Percentiles rank a stretch among this genome's conserved stretches.
Evolutionary conservation across 208 protist genomes (phyloP).

Genomic region (Porcisia hertigi): DNA sequence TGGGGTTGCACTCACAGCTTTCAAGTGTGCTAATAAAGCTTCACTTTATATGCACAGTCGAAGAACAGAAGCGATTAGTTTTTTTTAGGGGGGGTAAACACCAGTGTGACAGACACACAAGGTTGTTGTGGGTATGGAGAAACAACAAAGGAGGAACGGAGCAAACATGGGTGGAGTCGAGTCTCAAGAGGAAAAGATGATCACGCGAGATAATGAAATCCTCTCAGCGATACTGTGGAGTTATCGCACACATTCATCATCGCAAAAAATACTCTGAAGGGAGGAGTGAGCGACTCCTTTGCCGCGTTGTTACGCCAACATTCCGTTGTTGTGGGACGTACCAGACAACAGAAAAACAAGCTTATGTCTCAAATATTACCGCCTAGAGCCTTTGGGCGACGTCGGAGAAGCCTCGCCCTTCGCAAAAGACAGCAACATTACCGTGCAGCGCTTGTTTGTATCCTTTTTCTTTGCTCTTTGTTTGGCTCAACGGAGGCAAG

Average conservation of each 20-base stretch:
- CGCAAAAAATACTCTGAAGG: neutral
- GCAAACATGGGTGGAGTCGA: neutral
- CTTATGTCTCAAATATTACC: neutral
- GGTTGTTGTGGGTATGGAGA: neutral
- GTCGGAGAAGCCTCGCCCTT: neutral
- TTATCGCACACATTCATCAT: neutral
- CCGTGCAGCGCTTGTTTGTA: neutral
- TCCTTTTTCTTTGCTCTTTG: neutral
- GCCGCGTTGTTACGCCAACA: too few relatives aligned
- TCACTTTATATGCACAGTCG: neutral
- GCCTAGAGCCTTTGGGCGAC: neutral
- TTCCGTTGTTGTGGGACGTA: neutral
- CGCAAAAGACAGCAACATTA: neutral
- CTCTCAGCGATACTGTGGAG: neutral
- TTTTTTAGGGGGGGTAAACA: neutral
- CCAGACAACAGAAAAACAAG: neutral
- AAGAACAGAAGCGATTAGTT: neutral
- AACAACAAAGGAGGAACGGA: neutral
- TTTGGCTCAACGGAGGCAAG: neutral
- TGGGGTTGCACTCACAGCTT: constrained; percentile 19
- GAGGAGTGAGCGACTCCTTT: too few relatives aligned
- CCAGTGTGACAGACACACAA: neutral
- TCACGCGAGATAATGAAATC: neutral
- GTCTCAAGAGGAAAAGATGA: neutral
- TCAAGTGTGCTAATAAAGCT: constrained; percentile 5